Percentiles rank a stretch among this genome's conserved stretches.
Evolutionary conservation across 352 stramenopile species (phyloP).

Genomic region (Albugo candida): DNA sequence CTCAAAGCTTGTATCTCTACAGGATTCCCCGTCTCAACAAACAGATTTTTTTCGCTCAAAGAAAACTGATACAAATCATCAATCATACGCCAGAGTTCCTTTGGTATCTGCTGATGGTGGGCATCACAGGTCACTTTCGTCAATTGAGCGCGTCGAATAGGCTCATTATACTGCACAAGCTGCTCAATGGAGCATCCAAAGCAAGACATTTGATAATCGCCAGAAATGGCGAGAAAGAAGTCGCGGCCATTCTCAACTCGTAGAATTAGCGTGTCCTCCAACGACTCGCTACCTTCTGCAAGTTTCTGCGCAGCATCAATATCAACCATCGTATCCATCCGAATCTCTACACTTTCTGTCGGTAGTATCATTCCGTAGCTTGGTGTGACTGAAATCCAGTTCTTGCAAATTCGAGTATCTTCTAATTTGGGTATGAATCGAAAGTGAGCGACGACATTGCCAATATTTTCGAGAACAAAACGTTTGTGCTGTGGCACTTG

Average conservation of each 20-base stretch:
- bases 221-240: slow-evolving; percentile 89
- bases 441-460: slow-evolving; percentile 88
- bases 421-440: slow-evolving; percentile 83
- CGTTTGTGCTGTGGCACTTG: slow-evolving; percentile 33
- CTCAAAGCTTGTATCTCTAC: slow-evolving; percentile 43
- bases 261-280: slow-evolving; percentile 95
- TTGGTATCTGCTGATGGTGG: slow-evolving; percentile 76
- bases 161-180: slow-evolving; percentile 78
- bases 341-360: slow-evolving; percentile 65
- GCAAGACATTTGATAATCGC: slow-evolving; percentile 83
- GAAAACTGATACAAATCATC: slow-evolving; percentile 85
- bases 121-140: slow-evolving; percentile 4
- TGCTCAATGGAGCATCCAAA: slow-evolving; percentile 92
- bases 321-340: slow-evolving; percentile 82
- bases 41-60: slow-evolving; percentile 65
- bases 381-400: slow-evolving; percentile 82
- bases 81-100: slow-evolving; percentile 95
- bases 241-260: slow-evolving; percentile 91
- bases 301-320: slow-evolving; percentile 76
- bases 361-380: slow-evolving; percentile 79
- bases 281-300: slow-evolving; percentile 75
- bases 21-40: slow-evolving; percentile 51
- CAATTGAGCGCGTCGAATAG: slow-evolving; percentile 47
- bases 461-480: slow-evolving; percentile 79
- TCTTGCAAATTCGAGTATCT: slow-evolving; percentile 75